Conservation (phyloP, 208 protist species). For the Acanthamoeba divionensis region DNA sequence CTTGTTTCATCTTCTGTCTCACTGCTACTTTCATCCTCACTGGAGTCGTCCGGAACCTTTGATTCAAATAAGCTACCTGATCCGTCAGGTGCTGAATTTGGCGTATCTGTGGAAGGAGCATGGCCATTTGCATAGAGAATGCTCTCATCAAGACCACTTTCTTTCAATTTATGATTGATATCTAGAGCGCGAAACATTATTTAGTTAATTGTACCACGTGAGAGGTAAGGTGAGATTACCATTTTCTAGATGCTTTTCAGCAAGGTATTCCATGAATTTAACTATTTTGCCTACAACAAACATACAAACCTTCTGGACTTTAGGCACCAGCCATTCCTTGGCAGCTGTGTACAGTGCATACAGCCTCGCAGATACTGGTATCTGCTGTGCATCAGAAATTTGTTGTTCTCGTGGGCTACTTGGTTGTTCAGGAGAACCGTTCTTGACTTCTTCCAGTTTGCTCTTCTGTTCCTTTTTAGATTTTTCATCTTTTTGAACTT, state of each 20-base stretch:
- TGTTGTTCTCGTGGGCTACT: too few relatives aligned
- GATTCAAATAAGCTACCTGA: background rate
- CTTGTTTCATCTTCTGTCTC: background rate
- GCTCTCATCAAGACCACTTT: background rate
- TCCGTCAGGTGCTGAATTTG: too few relatives aligned
- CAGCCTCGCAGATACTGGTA: too few relatives aligned
- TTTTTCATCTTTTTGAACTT: too few relatives aligned
- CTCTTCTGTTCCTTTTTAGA: too few relatives aligned
- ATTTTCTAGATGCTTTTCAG: constrained; percentile 34
- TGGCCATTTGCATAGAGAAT: constrained; percentile 21
- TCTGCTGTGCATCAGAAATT: too few relatives aligned
- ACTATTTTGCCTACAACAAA: background rate
- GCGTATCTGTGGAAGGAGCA: too few relatives aligned
- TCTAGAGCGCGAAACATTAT: too few relatives aligned
- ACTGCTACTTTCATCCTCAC: background rate
- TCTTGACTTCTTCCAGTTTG: too few relatives aligned
- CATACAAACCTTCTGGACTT: background rate
- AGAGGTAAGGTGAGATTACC: background rate
- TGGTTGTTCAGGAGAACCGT: too few relatives aligned
- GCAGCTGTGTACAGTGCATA: background rate
- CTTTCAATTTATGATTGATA: constrained; percentile 1
- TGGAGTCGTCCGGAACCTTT: background rate
- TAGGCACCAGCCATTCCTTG: background rate
- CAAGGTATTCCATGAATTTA: background rate
- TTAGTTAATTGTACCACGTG: too few relatives aligned